phyloP scores from a whole-genome alignment of 495 filamentous ascomycete species.

The Trichocladium uniseriatum region DNA sequence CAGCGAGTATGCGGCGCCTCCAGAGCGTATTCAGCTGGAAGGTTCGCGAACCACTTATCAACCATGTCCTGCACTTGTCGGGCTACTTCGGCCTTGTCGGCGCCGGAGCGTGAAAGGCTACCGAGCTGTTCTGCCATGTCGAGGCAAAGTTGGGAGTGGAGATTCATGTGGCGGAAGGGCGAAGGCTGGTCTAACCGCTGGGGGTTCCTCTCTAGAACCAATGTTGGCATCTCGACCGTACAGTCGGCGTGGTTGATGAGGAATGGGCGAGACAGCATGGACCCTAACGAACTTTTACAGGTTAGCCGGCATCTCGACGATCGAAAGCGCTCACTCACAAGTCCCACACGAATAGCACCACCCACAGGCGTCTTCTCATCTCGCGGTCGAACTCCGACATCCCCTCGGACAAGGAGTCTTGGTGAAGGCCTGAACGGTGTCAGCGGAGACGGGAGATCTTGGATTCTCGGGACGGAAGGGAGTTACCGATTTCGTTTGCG shows the following conservation, averaged over 20 bases:
- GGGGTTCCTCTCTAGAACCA: conserved; percentile 30
- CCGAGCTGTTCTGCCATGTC: conserved; percentile 17
- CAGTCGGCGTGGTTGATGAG: conserved; percentile 31
- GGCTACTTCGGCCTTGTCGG: conserved; percentile 2
- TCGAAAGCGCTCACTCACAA: conserved; percentile 21
- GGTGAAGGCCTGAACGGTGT: conserved; percentile 38
- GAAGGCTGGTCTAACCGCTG: conserved; percentile 30
- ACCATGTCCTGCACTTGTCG: conserved; percentile 24
- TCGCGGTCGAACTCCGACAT: conserved; percentile 39
- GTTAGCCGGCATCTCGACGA: neutral
- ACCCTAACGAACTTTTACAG: conserved; percentile 27
- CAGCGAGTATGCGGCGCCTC: conserved; percentile 35
- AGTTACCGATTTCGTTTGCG: conserved; percentile 43
- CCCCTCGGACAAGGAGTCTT: conserved; percentile 25
- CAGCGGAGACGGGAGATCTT: neutral
- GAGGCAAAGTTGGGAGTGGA: conserved; percentile 30
- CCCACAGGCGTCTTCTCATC: conserved; percentile 37
- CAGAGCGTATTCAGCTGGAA: conserved; percentile 36
- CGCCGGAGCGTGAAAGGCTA: neutral
- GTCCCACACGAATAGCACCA: conserved; percentile 34
- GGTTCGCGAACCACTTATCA: conserved; percentile 32
- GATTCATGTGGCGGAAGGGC: conserved; percentile 34
- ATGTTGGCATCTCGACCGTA: conserved; percentile 28
- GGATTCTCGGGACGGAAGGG: neutral
- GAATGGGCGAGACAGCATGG: conserved; percentile 30